Evolutionary conservation across 1,284 basidiomycete species (phyloP), one percentile per base, ranked within the genome.

Genomic region (Pseudozyma flocculosa): DNA sequence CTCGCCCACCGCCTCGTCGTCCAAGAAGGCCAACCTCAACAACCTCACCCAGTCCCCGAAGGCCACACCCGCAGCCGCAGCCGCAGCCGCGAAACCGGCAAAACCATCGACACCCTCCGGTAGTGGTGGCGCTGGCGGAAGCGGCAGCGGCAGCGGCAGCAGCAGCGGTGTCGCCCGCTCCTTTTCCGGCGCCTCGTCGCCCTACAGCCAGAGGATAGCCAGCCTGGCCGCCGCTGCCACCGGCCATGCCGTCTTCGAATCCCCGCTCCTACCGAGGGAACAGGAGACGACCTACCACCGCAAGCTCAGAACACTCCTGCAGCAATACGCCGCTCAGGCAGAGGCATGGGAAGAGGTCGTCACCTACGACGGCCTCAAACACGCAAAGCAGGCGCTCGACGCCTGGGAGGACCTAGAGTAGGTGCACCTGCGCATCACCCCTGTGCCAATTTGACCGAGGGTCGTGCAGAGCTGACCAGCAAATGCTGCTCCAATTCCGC

Each of bases 261-360:
- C 46, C 7, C 47, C 52, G 24, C 43, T 63, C 18, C 43, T 70
- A 14, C 64, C 67, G 17, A 54, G 73, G 22, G 54, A 69, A 13
- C 56, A 50, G 21, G 73, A 75, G 40, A 63, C 55, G 10, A 72
- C 71, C 18, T 63, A 67, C 22, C 73, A 75, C 43, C 61, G 73
- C 39, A 60, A 62, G 30, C 51, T 68, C 21, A 54, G 73, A 0
- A 52, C 48, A 4, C 40, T 70, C 15, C 53, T 75, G 9, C 19
- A 48, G 21, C 63, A 71, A 2, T 69, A 72, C 40, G 40, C 58
- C 4, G 45, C 48, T 4, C 58, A 69, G 17, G 57, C 63, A 9
- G 57, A 51, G 18, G 57, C 37, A 40, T 74, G 72, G 72, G 66
- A 70, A 23, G 68, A 74, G 50, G 45, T 60, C 17, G 70, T 70